Percentiles rank a stretch among this genome's conserved stretches.
These are phyloP conservation scores for Silene vulgaris DNA, from an alignment of 179 eudicot species.

Conservation along the genomic window DNA sequence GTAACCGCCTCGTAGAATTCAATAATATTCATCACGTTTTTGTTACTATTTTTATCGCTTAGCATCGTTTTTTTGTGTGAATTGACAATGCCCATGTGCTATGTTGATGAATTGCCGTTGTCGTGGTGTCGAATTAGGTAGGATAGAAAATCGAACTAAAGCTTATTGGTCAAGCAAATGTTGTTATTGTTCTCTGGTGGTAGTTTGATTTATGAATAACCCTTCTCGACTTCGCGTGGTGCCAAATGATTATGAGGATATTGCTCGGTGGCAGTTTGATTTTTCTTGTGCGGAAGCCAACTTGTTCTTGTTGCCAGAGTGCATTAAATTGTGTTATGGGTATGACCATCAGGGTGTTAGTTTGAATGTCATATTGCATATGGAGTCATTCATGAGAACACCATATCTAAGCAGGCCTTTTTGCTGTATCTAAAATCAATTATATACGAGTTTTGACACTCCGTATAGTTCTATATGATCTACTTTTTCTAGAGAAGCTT, in stretches of 20 bases:
- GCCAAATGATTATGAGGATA: too few species aligned
- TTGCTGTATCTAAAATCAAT: too few species aligned
- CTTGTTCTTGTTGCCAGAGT: background rate
- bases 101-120: background rate
- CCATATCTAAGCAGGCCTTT: background rate
- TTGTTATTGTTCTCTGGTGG: background rate
- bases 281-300: background rate
- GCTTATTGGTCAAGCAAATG: background rate
- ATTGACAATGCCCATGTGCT: constrained; percentile 11
- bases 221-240: too few species aligned
- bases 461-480: background rate
- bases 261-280: too few species aligned
- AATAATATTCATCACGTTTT: background rate
- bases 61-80: background rate
- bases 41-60: background rate
- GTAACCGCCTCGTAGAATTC: background rate
- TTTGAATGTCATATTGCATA: background rate
- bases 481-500: background rate
- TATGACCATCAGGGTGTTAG: background rate
- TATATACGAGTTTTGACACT: background rate
- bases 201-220: background rate
- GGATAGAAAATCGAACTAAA: background rate
- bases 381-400: background rate
- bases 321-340: background rate
- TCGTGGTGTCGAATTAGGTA: background rate